phyloP scores from a whole-genome alignment of 345 rosid species.

The Populus pruinosa region DNA sequence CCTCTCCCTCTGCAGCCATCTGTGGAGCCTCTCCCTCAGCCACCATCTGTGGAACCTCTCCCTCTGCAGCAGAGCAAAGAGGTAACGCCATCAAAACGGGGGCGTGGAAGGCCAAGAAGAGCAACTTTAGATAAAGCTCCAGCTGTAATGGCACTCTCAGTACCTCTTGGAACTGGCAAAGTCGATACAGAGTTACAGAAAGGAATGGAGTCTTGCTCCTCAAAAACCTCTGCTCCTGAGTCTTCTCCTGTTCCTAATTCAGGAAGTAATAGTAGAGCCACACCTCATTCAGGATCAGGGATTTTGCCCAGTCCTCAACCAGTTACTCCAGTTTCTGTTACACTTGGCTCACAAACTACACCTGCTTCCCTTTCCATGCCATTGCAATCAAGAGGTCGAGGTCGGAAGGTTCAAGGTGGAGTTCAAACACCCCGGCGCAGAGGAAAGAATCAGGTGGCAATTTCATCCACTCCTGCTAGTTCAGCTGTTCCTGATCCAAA shows the following conservation, averaged over 20 bases:
- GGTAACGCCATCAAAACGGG: conserved; percentile 74
- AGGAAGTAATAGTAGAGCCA: conserved; percentile 19
- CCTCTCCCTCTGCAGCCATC: conserved; percentile 6
- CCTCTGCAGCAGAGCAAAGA: conserved; percentile 44
- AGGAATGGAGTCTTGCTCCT: conserved; percentile 33
- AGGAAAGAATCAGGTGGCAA: conserved; percentile 40
- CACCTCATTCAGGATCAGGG: conserved; percentile 25
- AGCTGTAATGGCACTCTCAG: conserved; percentile 22
- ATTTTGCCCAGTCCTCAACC: conserved; percentile 27
- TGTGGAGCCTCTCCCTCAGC: conserved; percentile 11
- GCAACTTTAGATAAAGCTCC: conserved; percentile 47
- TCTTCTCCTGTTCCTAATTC: conserved; percentile 22
- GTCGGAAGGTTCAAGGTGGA: conserved; percentile 29
- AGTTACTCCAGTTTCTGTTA: conserved; percentile 21
- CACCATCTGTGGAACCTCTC: conserved; percentile 26
- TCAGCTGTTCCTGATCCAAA: conserved; percentile 23
- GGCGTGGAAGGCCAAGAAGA: conserved; percentile 94
- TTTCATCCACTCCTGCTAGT: conserved; percentile 21
- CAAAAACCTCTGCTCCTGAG: conserved; percentile 22
- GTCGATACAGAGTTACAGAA: conserved; percentile 34
- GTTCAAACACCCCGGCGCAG: conserved; percentile 52
- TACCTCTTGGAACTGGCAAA: conserved; percentile 34
- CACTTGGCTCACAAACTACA: conserved; percentile 33
- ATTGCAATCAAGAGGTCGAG: conserved; percentile 30
- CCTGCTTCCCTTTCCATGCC: conserved; percentile 24